Base-by-base conservation (phyloP, 768 basidiomycete genomes). In the Trametes cinnabarina region DNA sequence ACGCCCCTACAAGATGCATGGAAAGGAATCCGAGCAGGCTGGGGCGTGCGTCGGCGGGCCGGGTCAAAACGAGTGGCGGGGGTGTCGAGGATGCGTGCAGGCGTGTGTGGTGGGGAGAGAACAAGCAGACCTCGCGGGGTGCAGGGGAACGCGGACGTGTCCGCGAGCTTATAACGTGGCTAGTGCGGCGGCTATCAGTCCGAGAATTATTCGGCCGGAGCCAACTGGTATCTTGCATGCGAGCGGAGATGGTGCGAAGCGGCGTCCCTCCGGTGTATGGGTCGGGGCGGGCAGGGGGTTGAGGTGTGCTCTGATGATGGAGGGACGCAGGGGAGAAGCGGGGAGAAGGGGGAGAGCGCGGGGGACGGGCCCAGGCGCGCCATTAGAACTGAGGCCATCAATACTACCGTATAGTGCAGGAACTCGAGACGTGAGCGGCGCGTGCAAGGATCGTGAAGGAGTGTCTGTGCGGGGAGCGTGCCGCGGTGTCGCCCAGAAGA, bases 371-470 rank as follows among this genome's bases (percentile, higher is more conserved):
- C 41, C 11, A 32, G 49, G 49, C 48, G 55, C 34, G 49, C 43
- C 49, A 51, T 44, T 57, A 51, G 42, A 47, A 26, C n/a, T 15
- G 37, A 15, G n/a, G 37, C 42, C 56, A 32, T 17, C 41, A 28
- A 40, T 46, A 46, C 43, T 57, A 57, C 14, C 41, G 49, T 51
- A 57, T 25, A 44, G n/a, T 19, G 20, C 28, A 39, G 39, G 54
- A 47, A 44, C n/a, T 15, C n/a, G 54, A 49, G 42, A 47, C 47
- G 47, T 51, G 55, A 20, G 37, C 23, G 30, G 15, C 22, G 49
- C 48, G 49, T 55, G 46, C 47, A 55, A 32, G 17, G 32, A 34
- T 57, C 55, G 48, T 57, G 48, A 50, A 57, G 40, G 55, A 57
- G 20, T 57, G 55, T 57, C 22, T 57, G 48, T 32, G 30, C 7